phyloP scores from a whole-genome alignment of 2,329 filamentous ascomycete species.

The Grosmannia penicillata region DNA sequence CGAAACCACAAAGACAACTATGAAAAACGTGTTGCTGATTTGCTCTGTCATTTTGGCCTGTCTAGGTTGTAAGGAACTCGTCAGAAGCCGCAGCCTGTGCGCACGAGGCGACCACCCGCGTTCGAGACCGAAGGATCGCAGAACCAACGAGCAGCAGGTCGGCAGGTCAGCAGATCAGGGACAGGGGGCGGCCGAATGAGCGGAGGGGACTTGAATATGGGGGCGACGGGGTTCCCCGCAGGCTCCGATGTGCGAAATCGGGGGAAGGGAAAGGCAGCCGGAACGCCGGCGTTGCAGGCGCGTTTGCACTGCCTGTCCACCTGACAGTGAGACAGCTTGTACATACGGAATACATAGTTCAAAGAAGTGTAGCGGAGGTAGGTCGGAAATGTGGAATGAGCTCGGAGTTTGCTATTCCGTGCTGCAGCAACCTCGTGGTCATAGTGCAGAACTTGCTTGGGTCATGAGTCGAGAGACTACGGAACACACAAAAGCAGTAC shows the following conservation, averaged over 20 bases:
- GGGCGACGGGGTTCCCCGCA: background rate
- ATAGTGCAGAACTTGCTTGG: no score
- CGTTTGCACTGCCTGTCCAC: no score
- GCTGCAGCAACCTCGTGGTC: no score
- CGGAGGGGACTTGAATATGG: background rate
- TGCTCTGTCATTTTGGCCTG: conserved; percentile 3
- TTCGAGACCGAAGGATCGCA: background rate
- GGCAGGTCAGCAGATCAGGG: background rate
- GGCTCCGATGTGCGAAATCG: background rate
- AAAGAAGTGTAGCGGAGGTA: background rate
- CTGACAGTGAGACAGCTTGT: no score
- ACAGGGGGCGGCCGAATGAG: background rate
- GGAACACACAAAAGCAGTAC: no score
- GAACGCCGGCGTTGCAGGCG: no score
- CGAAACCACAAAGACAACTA: conserved; percentile 3
- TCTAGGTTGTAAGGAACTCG: conserved; percentile 17
- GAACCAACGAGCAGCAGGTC: background rate
- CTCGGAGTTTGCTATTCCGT: background rate
- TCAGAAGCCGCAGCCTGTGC: background rate
- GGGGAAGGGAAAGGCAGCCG: no score
- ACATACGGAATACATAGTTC: no score
- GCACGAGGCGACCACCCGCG: no score
- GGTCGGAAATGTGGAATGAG: background rate
- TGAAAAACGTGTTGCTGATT: conserved; percentile 14
- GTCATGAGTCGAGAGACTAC: no score